Percentiles rank a stretch among this genome's conserved stretches.
phyloP scores from a whole-genome alignment of 2,329 filamentous ascomycete species.

The Eutypella sp. region DNA sequence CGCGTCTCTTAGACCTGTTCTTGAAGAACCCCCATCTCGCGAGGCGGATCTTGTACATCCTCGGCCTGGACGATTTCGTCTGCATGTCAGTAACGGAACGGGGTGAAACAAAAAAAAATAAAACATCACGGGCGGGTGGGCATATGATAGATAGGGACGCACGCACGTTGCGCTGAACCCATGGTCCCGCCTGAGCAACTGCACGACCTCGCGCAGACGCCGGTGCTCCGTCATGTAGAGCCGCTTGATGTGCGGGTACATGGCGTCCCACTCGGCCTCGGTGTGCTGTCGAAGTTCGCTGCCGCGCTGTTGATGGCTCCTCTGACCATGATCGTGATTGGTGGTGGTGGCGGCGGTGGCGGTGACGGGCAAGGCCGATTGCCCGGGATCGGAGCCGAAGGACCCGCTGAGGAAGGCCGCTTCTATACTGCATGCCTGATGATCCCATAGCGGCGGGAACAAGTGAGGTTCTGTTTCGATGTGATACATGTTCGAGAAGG shows the following conservation, averaged over 20 bases:
- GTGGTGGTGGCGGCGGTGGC: too few species aligned
- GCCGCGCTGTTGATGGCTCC: too few species aligned
- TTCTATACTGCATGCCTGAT: too few species aligned
- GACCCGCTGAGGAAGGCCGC: too few species aligned
- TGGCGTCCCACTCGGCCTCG: slow-evolving; percentile 5
- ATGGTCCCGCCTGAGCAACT: slow-evolving; percentile 1
- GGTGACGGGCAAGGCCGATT: too few species aligned
- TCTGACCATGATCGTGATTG: too few species aligned
- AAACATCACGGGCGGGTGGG: background rate
- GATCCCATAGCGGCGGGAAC: too few species aligned
- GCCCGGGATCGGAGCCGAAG: too few species aligned
- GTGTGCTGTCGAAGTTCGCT: slow-evolving; percentile 1
- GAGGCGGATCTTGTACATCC: slow-evolving; percentile 6
- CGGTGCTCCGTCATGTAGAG: slow-evolving; percentile 5
- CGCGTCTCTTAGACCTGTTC: slow-evolving; percentile 3
- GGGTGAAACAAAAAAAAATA: background rate
- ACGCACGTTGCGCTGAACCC: slow-evolving; percentile 7
- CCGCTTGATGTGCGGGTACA: slow-evolving; percentile 4
- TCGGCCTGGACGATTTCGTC: background rate
- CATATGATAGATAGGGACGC: background rate
- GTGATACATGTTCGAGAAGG: too few species aligned
- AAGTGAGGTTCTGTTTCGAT: too few species aligned
- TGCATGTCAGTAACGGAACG: background rate
- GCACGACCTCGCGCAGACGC: slow-evolving; percentile 3
- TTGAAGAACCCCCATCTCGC: slow-evolving; percentile 6